Evolutionary conservation across 2,329 filamentous ascomycete genomes (phyloP).

Genomic region (Nothopassalora personata): DNA sequence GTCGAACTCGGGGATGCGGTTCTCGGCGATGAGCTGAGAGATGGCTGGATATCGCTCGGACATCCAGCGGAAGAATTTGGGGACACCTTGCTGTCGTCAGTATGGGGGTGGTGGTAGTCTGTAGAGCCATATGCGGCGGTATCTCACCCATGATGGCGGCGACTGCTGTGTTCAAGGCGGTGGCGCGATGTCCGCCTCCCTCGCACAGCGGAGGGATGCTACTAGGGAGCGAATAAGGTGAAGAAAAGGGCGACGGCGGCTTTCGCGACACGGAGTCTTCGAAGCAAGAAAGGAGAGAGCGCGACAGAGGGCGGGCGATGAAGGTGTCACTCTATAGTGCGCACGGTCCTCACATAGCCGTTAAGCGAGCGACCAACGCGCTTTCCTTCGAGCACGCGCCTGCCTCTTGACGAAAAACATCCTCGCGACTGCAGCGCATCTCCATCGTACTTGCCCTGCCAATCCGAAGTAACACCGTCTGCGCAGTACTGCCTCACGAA

Average conservation of each 20-base stretch:
- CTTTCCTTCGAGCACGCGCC: background rate
- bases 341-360: slow-evolving; percentile 1
- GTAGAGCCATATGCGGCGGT: background rate
- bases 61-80: slow-evolving; percentile 98
- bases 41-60: slow-evolving; percentile 98
- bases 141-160: slow-evolving; percentile 32
- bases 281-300: slow-evolving; percentile 25
- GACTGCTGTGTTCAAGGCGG: slow-evolving; percentile 27
- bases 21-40: slow-evolving; percentile 96
- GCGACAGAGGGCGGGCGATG: slow-evolving; percentile 1
- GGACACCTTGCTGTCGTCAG: slow-evolving; percentile 58
- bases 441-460: background rate
- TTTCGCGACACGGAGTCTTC: slow-evolving; percentile 36
- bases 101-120: slow-evolving; percentile 5
- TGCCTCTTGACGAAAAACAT: background rate
- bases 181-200: slow-evolving; percentile 9
- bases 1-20: slow-evolving; percentile 98
- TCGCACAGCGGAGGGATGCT: slow-evolving; percentile 7
- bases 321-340: background rate
- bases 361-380: too few relatives aligned
- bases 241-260: slow-evolving; percentile 7
- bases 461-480: background rate
- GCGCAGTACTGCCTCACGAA: background rate
- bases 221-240: slow-evolving; percentile 4
- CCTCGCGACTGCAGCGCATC: background rate